Evolutionary conservation across 2,329 filamentous ascomycete genomes (phyloP).

Genomic region (Alternaria sp.): DNA sequence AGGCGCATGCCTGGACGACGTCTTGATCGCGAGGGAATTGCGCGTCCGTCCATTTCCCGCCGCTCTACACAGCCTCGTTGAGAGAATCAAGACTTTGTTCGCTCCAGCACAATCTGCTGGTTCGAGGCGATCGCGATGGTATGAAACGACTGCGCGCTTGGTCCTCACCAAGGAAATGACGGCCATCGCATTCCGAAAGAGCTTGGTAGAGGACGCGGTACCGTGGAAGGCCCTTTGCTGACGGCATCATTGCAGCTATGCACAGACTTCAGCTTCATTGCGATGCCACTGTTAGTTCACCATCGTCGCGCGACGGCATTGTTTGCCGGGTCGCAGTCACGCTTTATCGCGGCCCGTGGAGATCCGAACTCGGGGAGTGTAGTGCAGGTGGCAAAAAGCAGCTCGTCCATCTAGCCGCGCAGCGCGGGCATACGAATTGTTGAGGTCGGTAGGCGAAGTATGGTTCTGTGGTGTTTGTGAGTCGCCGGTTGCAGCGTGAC

Average conservation of each 20-base stretch:
- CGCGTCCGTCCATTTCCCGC: slow-evolving; percentile 9
- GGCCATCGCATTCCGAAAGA: neutral
- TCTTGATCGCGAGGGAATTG: slow-evolving; percentile 13
- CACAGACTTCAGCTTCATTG: neutral
- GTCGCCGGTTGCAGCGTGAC: neutral
- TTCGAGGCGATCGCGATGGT: neutral
- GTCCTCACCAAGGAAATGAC: neutral
- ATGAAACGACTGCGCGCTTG: slow-evolving; percentile 3
- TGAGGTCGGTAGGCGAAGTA: neutral
- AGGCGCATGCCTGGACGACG: slow-evolving; percentile 8
- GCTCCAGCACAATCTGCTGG: neutral
- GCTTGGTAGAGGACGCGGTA: neutral
- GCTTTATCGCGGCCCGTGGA: slow-evolving; percentile 4
- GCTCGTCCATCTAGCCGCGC: neutral
- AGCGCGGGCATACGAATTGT: neutral
- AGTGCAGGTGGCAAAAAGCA: neutral
- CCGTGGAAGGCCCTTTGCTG: neutral
- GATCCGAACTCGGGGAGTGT: neutral
- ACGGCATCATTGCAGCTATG: neutral
- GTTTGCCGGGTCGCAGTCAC: neutral
- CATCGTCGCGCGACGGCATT: neutral
- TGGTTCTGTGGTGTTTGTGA: neutral
- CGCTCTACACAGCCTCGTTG: slow-evolving; percentile 11
- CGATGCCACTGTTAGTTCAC: neutral
- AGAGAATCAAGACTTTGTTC: slow-evolving; percentile 2